These are phyloP conservation scores for Nissolia schottii DNA, from an alignment of 306 rosid genomes.

Conservation along the genomic window DNA sequence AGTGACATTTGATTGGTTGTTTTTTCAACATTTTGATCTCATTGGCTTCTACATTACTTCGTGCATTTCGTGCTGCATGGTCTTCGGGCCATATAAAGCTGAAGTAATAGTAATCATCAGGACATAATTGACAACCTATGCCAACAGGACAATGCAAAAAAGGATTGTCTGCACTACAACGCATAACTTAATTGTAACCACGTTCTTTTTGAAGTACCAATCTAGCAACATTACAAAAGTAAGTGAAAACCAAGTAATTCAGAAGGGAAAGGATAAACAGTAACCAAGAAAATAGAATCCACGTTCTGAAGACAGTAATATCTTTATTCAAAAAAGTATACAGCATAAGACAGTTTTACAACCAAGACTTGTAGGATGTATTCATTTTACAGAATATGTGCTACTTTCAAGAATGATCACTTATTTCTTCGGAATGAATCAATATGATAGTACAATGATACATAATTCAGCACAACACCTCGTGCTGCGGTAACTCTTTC, in stretches of 20 bases:
- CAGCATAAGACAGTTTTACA: background rate
- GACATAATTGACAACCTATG: background rate
- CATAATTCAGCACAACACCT: background rate
- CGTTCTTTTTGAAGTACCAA: background rate
- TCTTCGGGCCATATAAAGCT: too few species aligned
- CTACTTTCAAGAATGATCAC: background rate
- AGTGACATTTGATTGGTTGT: too few species aligned
- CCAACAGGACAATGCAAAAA: background rate
- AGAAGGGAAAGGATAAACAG: background rate
- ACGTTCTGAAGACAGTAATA: background rate
- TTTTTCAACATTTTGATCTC: too few species aligned
- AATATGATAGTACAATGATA: background rate
- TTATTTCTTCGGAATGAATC: background rate
- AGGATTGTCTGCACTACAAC: background rate
- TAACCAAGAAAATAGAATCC: background rate
- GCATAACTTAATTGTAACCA: too few species aligned
- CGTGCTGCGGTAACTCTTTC: conserved; percentile 7
- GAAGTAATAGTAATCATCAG: too few species aligned
- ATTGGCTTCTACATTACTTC: too few species aligned
- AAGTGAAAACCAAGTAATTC: background rate
- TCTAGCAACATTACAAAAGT: background rate
- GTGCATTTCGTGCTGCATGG: too few species aligned
- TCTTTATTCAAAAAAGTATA: background rate
- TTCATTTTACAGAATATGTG: background rate
- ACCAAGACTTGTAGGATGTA: background rate